Base-by-base conservation (phyloP, 73 alveolate genomes). In the Tetrahymena elliotti region DNA sequence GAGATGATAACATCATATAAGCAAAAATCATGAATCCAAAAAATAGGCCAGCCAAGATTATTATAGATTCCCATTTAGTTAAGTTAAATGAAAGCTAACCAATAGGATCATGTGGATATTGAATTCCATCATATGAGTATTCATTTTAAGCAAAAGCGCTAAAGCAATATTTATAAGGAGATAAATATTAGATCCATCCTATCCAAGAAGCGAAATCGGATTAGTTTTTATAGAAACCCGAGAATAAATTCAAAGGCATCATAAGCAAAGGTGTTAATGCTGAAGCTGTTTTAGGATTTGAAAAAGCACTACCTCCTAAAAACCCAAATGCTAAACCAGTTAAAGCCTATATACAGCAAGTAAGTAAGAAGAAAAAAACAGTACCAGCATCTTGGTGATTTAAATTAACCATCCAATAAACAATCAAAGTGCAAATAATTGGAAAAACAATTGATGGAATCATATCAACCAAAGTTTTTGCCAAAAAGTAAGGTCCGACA, bases 111-210 rank as follows among this genome's bases (percentile, higher is more conserved):
- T 22, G 36, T 22, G 24, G 24, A 10, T 68, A 68, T 18, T 20
- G 12, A 22, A 16, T 22, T 3, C 88, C 88, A 11, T 68, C 88
- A 68, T 68, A 68, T 22, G 92, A 93, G 83, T 95, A 97, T 41
- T 97, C 99, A 96, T 97, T 97, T 40, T 96, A 37, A n/a, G 95
- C 53, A 12, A 97, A 27, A 3, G 98, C 97, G 53, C 93, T 98
- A 38, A 96, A 93, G 1, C 97, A 96, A 95, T 97, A 97, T 84
- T 97, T 96, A n/a, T 97, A 53, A 38, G 99, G 99, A 35, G 97
- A 95, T 31, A 97, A 92, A 93, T 97, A 97, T 53, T 97, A 10
- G 27, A 94, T 94, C 96, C 96, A 94, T 47, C 96, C 96, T 11
- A 94, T 92, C 96, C 96, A 94, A 33, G 47, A 54, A 4, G 68